These are phyloP conservation scores for Wallacemonas collosoma DNA, from an alignment of 208 protist species.

Conservation along the genomic window DNA sequence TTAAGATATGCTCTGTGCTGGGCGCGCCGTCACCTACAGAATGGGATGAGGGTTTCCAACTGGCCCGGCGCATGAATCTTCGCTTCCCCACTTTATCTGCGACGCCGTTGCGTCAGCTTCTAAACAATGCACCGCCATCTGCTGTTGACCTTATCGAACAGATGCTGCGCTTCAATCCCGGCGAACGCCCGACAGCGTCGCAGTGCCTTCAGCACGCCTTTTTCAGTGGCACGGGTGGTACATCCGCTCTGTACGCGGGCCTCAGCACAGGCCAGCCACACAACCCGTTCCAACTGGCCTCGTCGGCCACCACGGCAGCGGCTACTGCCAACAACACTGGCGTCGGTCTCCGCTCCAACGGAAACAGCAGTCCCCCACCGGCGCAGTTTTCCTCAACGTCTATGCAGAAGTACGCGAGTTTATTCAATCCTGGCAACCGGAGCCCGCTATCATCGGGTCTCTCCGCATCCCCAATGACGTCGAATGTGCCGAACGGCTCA, in stretches of 20 bases:
- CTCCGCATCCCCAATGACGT: slow-evolving; percentile 25
- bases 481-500: slow-evolving; percentile 17
- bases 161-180: slow-evolving; percentile 95
- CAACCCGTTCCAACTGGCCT: slow-evolving; percentile 86
- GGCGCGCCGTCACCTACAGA: slow-evolving; percentile 75
- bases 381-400: slow-evolving; percentile 30
- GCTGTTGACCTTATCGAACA: slow-evolving; percentile 96
- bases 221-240: slow-evolving; percentile 87
- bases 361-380: slow-evolving; percentile 51
- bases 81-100: slow-evolving; percentile 93
- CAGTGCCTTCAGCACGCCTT: slow-evolving; percentile 95
- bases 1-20: slow-evolving; percentile 96
- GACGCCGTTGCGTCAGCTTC: slow-evolving; percentile 88
- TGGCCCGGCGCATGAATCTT: slow-evolving; percentile 92
- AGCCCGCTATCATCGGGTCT: slow-evolving; percentile 37
- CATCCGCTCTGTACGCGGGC: slow-evolving; percentile 76
- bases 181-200: slow-evolving; percentile 93
- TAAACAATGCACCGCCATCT: slow-evolving; percentile 89
- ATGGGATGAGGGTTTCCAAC: slow-evolving; percentile 94
- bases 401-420: slow-evolving; percentile 58
- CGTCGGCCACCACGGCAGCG: slow-evolving; percentile 16
- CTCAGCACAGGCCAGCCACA: slow-evolving; percentile 87
- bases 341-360: slow-evolving; percentile 34
- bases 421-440: slow-evolving; percentile 65
- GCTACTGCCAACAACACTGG: slow-evolving; percentile 23